A percentile compares a stretch with the other conserved stretches of the same genome.
These are phyloP conservation scores for Ceratobasidium sp. DNA, from an alignment of 1,284 basidiomycete genomes.

Conservation along the genomic window DNA sequence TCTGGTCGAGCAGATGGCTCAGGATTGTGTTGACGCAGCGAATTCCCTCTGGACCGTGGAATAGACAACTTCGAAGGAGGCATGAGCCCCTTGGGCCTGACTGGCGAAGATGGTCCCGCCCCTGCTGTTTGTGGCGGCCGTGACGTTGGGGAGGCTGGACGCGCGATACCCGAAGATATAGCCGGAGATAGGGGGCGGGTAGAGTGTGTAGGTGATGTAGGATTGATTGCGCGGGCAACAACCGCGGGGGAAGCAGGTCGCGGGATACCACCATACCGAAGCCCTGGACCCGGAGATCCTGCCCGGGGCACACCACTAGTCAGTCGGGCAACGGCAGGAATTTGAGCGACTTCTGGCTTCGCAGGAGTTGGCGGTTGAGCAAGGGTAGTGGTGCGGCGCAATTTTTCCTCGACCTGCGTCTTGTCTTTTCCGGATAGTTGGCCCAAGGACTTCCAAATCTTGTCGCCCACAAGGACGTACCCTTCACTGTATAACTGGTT, in stretches of 20 bases:
- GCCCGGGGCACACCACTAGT: slow-evolving; percentile 63
- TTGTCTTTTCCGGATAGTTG: slow-evolving; percentile 84
- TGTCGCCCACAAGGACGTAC: slow-evolving; percentile 86
- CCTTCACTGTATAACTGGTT: slow-evolving; percentile 68
- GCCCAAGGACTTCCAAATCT: slow-evolving; percentile 84
- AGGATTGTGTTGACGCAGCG: slow-evolving; percentile 48
- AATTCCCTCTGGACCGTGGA: slow-evolving; percentile 13
- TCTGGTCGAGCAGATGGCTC: slow-evolving; percentile 46
- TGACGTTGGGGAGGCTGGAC: slow-evolving; percentile 25
- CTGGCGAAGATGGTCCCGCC: slow-evolving; percentile 66
- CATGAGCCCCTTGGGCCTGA: slow-evolving; percentile 53
- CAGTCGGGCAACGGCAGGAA: slow-evolving; percentile 61
- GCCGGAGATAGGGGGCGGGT: slow-evolving; percentile 29
- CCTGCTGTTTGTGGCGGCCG: slow-evolving; percentile 20
- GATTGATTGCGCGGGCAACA: slow-evolving; percentile 60
- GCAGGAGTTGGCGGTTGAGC: slow-evolving; percentile 43
- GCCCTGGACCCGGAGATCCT: slow-evolving; percentile 61
- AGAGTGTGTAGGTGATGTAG: slow-evolving; percentile 67
- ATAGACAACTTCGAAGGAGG: slow-evolving; percentile 26
- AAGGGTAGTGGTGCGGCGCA: slow-evolving; percentile 81
- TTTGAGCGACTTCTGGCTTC: slow-evolving; percentile 41
- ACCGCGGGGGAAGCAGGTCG: slow-evolving; percentile 45
- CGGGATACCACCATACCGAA: slow-evolving; percentile 49
- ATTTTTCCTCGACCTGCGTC: slow-evolving; percentile 88
- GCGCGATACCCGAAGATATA: slow-evolving; percentile 15